Evolutionary conservation across 176 grass and related monocot genomes (phyloP), one percentile per base, ranked within the genome.

Genomic region (Musa schizocarpa): DNA sequence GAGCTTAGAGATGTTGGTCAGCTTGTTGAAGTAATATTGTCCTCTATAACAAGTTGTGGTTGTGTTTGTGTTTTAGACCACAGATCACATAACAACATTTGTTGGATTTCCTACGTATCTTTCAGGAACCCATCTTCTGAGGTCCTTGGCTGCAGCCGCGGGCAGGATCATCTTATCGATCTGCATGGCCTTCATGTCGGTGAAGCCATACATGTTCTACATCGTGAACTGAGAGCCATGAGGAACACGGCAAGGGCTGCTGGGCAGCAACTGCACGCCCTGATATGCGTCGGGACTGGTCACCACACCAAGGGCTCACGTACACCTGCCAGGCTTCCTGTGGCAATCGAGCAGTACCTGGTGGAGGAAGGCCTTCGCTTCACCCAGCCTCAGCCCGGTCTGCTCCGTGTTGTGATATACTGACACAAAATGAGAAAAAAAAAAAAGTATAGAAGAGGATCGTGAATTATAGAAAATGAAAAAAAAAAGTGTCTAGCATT

Each of bases 291-390:
- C 2, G 95, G 95, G 23, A 99, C 90, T 57, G 95, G 95, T 10
- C 90, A 99, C 74, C 95, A 99, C 34, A 99, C 95, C 65, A 99
- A 94, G 86, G 95, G 90, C 8, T 83, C 86, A 22, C 88, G 95
- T 53, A 94, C 90, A 1, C 81, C 80, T 65, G 86, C 88, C 9
- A 94, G 95, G 84, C 78, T 99, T 63, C 95, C 95, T 1, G 88
- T 91, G 0, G 90, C 90, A 0, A 72, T 99, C 12, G 95, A 99
- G 82, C 95, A 89, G 70, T 94, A 91, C 82, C 86, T 99, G 52
- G 56, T 92, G 69, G 90, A 92, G 2, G 81, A 94, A 83, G 95
- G 95, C 14, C 75, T 99, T 69, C 72, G 82, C 29, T 99, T 87
- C 80, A 87, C 86, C 16, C 95, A 99, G 81, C 76, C 86, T 48